Evolutionary conservation across 1,284 basidiomycete genomes (phyloP).

Genomic region (Porogramme epimiltina): DNA sequence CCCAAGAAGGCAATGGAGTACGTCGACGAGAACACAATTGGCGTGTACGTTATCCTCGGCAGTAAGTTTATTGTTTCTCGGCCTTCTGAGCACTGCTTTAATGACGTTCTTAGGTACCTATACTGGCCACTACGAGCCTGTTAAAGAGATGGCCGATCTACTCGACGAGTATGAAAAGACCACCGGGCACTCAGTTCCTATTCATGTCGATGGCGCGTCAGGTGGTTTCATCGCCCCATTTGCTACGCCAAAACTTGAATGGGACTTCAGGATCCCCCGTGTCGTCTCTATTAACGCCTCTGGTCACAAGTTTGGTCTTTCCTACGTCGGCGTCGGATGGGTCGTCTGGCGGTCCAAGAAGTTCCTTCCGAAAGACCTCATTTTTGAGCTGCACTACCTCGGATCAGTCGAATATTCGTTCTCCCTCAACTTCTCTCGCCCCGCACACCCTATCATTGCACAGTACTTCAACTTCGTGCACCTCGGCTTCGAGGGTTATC

Average conservation of each 20-base stretch:
- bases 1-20: conserved; percentile 85
- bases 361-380: conserved; percentile 83
- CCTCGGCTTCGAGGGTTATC: conserved; percentile 84
- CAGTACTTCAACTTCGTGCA: conserved; percentile 93
- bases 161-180: conserved; percentile 86
- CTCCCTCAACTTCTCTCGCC: conserved; percentile 94
- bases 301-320: conserved; percentile 88
- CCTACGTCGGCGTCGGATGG: conserved; percentile 90
- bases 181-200: conserved; percentile 81
- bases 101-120: conserved; percentile 77
- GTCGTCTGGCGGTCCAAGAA: conserved; percentile 81
- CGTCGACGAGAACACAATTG: conserved; percentile 92
- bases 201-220: conserved; percentile 84
- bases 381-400: conserved; percentile 90
- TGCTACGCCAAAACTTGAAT: conserved; percentile 72
- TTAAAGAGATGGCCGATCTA: conserved; percentile 83
- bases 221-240: conserved; percentile 90
- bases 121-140: conserved; percentile 92
- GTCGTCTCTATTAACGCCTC: conserved; percentile 90
- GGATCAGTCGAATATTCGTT: conserved; percentile 69
- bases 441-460: conserved; percentile 87
- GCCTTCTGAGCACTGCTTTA: conserved; percentile 5
- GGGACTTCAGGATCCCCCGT: conserved; percentile 88
- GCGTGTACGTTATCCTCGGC: conserved; percentile 79
- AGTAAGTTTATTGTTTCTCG: conserved; percentile 42